phyloP scores from a whole-genome alignment of 352 stramenopile genomes.

The Pythium guiyangense region DNA sequence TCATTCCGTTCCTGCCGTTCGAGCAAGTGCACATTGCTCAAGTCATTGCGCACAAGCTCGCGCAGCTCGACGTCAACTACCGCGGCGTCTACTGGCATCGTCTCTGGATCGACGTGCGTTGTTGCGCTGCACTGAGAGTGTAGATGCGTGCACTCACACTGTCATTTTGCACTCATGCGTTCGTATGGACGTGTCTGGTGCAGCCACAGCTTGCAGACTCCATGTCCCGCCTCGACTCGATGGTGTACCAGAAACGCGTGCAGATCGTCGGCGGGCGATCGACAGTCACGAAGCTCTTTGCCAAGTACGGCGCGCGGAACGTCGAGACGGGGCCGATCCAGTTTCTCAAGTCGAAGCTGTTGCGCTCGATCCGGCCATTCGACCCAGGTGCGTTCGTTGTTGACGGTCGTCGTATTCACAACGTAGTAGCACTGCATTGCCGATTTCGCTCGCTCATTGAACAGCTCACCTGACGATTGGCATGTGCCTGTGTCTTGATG shows the following conservation, averaged over 20 bases:
- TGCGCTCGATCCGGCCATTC: slow-evolving; percentile 72
- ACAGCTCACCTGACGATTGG: neutral
- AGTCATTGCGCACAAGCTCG: slow-evolving; percentile 80
- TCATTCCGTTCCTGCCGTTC: slow-evolving; percentile 87
- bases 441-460: neutral
- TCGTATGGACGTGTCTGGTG: neutral
- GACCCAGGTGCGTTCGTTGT: slow-evolving; percentile 35
- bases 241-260: slow-evolving; percentile 69
- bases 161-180: neutral
- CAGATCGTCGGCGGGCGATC: slow-evolving; percentile 41
- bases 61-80: slow-evolving; percentile 71
- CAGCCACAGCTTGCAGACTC: slow-evolving; percentile 55
- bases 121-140: neutral
- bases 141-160: neutral
- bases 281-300: slow-evolving; percentile 65
- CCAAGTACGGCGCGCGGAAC: slow-evolving; percentile 81
- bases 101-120: slow-evolving; percentile 64
- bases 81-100: slow-evolving; percentile 70
- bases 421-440: neutral
- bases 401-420: neutral
- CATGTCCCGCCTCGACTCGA: slow-evolving; percentile 68
- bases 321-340: too few species aligned
- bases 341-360: slow-evolving; percentile 75
- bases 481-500: neutral
- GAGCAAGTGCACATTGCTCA: slow-evolving; percentile 76